phyloP scores from a whole-genome alignment of 2,329 filamentous ascomycete genomes.

The Diaporthe ampelina region DNA sequence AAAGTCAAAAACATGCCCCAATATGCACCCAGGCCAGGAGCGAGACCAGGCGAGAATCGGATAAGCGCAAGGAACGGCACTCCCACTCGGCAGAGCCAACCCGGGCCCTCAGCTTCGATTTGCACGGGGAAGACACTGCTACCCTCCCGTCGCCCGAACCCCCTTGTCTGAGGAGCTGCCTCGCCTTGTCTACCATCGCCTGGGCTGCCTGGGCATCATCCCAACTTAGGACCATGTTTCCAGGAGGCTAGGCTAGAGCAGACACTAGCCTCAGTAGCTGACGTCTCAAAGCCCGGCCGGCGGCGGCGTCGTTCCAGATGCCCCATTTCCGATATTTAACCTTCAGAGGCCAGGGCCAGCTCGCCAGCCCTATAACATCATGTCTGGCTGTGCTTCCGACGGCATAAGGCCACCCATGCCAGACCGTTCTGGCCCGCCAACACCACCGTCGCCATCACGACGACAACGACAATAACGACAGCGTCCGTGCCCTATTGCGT shows the following conservation, averaged over 20 bases:
- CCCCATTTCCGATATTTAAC: conserved; percentile 22
- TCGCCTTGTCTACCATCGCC: conserved; percentile 3
- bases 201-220: conserved; percentile 3
- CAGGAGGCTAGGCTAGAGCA: conserved; percentile 31
- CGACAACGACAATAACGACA: background rate
- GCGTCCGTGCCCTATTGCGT: conserved; percentile 8
- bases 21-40: background rate
- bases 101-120: conserved; percentile 7
- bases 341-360: conserved; percentile 11
- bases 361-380: conserved; percentile 23
- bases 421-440: background rate
- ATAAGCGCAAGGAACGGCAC: conserved; percentile 11
- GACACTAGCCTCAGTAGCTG: conserved; percentile 21
- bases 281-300: conserved; percentile 11
- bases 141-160: conserved; percentile 14
- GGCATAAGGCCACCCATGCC: background rate
- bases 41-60: background rate
- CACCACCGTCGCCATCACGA: background rate
- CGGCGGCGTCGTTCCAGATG: conserved; percentile 7
- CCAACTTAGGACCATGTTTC: conserved; percentile 14
- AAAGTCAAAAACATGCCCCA: conserved; percentile 1
- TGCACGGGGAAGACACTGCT: conserved; percentile 1
- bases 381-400: background rate
- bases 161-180: conserved; percentile 25
- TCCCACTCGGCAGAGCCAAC: conserved; percentile 3